Conservation (phyloP, 192 early-diverging fungal species). For the Linnemannia schmuckeri region DNA sequence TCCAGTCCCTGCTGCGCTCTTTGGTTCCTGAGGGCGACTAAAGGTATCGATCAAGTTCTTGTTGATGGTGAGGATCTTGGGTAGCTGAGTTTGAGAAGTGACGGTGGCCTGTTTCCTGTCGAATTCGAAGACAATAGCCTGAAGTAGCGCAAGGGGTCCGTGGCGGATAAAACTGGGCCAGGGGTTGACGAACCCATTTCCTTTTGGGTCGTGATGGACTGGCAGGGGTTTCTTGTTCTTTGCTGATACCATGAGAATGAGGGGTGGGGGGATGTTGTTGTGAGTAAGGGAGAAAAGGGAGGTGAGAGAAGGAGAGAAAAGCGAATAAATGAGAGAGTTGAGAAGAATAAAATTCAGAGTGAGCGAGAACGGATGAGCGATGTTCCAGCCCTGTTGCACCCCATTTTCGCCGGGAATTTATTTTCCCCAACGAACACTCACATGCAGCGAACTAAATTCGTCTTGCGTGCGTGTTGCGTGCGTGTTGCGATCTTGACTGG, state of each 20-base stretch:
- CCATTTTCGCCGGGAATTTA: background rate
- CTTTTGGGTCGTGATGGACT: constrained; percentile 62
- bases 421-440: background rate
- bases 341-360: background rate
- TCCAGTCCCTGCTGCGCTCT: constrained; percentile 4
- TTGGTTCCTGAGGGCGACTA: constrained; percentile 23
- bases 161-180: constrained; percentile 68
- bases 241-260: background rate
- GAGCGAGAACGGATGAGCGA: too few relatives aligned
- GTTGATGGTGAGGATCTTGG: constrained; percentile 45
- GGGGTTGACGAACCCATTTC: constrained; percentile 75
- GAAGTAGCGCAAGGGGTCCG: constrained; percentile 15
- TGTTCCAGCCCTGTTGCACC: too few relatives aligned
- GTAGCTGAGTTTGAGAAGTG: constrained; percentile 4
- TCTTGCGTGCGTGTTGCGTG: background rate
- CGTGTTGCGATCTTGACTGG: background rate
- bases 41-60: constrained; percentile 33
- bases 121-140: constrained; percentile 13
- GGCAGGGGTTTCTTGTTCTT: constrained; percentile 11
- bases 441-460: background rate
- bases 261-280: background rate
- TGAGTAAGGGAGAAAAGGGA: background rate
- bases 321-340: background rate
- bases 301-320: background rate
- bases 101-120: constrained; percentile 19